A percentile compares a stretch with the other conserved stretches of the same genome.
These are phyloP conservation scores for Coffea canephora DNA, from an alignment of 257 asterid species.

Conservation along the genomic window DNA sequence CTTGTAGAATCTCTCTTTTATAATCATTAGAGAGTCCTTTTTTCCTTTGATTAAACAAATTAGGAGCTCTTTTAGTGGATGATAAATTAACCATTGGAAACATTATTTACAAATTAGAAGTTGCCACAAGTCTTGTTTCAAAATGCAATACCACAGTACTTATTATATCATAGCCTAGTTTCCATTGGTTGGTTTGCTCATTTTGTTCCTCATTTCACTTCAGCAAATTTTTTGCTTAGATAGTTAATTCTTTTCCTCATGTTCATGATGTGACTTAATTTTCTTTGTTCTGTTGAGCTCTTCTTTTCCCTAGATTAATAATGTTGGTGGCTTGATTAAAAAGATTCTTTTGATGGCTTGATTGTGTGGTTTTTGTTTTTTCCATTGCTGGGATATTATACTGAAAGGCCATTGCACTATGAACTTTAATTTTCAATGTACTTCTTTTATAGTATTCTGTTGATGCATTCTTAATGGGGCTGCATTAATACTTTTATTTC, in stretches of 20 bases:
- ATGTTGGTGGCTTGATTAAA: not conserved
- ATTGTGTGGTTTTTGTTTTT: not conserved
- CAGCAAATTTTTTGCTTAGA: not conserved
- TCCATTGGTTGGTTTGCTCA: not conserved
- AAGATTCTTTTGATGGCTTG: not conserved
- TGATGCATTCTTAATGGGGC: not conserved
- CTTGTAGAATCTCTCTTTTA: not conserved
- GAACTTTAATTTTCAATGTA: not conserved
- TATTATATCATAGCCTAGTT: not conserved
- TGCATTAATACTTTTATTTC: not conserved
- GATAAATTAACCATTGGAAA: not conserved
- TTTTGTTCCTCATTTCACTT: not conserved
- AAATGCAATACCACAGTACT: not conserved
- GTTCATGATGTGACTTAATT: not conserved
- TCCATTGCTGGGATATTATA: not conserved
- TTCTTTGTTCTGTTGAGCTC: conserved; percentile 2
- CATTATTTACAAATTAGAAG: not conserved
- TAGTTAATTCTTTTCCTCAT: not conserved
- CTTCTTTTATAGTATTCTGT: not conserved
- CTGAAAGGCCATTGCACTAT: not conserved
- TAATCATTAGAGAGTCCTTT: not conserved
- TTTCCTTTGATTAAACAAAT: not conserved
- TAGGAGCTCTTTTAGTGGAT: not conserved
- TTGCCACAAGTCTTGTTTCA: not conserved
- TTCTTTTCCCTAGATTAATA: not conserved